Percentiles rank a stretch among this genome's conserved stretches.
phyloP scores from a whole-genome alignment of 352 stramenopile genomes.

The Peronospora tabacina region DNA sequence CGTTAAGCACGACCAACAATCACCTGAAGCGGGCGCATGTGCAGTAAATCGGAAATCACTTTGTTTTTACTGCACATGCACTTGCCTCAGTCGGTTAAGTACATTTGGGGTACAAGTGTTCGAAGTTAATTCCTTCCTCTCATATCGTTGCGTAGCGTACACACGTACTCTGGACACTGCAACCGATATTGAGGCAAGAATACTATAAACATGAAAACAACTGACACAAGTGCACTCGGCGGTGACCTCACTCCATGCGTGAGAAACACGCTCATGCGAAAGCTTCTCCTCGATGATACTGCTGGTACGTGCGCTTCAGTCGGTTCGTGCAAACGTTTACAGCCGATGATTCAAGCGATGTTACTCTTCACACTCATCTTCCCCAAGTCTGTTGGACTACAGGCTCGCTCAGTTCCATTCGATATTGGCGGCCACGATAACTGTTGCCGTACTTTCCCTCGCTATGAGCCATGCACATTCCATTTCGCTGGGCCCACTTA shows the following conservation, averaged over 20 bases:
- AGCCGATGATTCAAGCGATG: conserved; percentile 9
- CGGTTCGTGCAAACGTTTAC: conserved; percentile 12
- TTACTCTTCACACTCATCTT: conserved; percentile 2
- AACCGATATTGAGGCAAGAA: not conserved
- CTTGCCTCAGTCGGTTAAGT: too few relatives aligned
- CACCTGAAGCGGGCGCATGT: conserved; percentile 10
- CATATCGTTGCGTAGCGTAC: not conserved
- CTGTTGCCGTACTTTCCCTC: conserved; percentile 79
- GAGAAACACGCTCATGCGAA: conserved; percentile 8
- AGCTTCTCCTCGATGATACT: conserved; percentile 24
- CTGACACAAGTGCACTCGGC: conserved; percentile 13
- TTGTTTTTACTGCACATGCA: too few relatives aligned
- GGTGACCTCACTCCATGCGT: conserved; percentile 25
- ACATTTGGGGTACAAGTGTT: not conserved
- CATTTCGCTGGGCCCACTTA: conserved; percentile 79
- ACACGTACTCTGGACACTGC: not conserved
- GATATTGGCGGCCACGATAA: conserved; percentile 55
- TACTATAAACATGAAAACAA: conserved; percentile 26
- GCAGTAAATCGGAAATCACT: too few relatives aligned
- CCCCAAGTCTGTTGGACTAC: conserved; percentile 14
- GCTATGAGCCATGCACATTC: conserved; percentile 82
- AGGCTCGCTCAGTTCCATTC: conserved; percentile 21
- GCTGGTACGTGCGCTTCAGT: conserved; percentile 16
- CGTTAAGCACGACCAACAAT: not conserved
- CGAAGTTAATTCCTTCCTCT: not conserved